These are phyloP conservation scores for Clavariopsis aquatica DNA, from an alignment of 495 filamentous ascomycete genomes.

Conservation along the genomic window DNA sequence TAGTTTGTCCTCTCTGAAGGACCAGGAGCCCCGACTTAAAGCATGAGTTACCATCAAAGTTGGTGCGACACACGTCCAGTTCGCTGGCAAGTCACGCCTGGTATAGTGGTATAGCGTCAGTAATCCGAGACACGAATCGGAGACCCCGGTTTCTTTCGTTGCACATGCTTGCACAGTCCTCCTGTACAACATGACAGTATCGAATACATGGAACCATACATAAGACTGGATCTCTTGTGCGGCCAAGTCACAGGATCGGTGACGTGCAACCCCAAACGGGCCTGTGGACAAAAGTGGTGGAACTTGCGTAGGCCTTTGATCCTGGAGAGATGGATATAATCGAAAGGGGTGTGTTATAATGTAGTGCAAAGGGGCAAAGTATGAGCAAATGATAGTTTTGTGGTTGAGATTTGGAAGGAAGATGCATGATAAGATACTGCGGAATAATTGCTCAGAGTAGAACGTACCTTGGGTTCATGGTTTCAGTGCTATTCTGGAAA, in stretches of 20 bases:
- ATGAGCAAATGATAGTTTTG: constrained; percentile 3
- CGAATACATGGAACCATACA: not conserved
- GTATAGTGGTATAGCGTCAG: not conserved
- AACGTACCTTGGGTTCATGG: no score
- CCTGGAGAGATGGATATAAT: not conserved
- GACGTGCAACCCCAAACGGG: constrained; percentile 14
- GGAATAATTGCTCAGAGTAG: not conserved
- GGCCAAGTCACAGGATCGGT: constrained; percentile 12
- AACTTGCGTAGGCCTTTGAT: constrained; percentile 22
- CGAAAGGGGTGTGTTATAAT: constrained; percentile 9
- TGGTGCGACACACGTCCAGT: constrained; percentile 17
- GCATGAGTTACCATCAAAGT: constrained; percentile 18
- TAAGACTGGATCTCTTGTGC: constrained; percentile 9
- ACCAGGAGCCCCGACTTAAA: not conserved
- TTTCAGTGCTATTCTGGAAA: not conserved
- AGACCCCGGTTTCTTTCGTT: constrained; percentile 10
- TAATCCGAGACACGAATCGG: constrained; percentile 33
- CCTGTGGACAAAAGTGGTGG: constrained; percentile 18
- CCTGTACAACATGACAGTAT: not conserved
- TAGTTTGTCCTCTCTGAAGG: not conserved
- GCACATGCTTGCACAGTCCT: constrained; percentile 4
- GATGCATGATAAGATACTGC: no score
- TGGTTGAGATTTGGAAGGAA: no score
- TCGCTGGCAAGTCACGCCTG: not conserved
- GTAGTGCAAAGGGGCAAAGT: not conserved